Percentiles rank a stretch among this genome's conserved stretches.
phyloP scores from a whole-genome alignment of 495 filamentous ascomycete genomes.

The Chaetomium cochliodes region DNA sequence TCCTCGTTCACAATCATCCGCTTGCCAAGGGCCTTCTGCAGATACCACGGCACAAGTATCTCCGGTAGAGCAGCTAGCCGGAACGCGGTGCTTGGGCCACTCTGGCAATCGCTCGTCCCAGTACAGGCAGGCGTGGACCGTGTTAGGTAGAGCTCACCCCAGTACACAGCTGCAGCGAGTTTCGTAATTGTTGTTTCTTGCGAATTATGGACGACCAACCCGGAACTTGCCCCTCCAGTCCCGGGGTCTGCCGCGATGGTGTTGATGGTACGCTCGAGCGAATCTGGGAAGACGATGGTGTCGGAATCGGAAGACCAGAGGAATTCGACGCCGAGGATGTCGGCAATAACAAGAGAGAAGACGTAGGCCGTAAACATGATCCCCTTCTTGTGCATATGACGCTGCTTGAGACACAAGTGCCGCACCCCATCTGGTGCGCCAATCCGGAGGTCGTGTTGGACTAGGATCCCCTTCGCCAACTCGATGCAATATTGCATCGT shows the following conservation, averaged over 20 bases:
- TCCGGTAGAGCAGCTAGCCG: conserved; percentile 14
- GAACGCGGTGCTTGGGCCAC: conserved; percentile 19
- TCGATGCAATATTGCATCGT: conserved; percentile 19
- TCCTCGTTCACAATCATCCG: conserved; percentile 25
- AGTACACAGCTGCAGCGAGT: conserved; percentile 17
- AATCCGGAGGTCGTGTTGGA: conserved; percentile 13
- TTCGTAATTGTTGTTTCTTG: conserved; percentile 13
- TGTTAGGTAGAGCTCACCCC: conserved; percentile 23
- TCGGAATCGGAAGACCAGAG: conserved; percentile 22
- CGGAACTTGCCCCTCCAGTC: conserved; percentile 17
- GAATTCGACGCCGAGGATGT: conserved; percentile 21
- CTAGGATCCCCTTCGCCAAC: conserved; percentile 12
- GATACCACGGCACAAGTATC: conserved; percentile 20
- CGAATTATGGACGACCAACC: conserved; percentile 16
- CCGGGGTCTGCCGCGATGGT: conserved; percentile 17
- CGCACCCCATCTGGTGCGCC: conserved; percentile 4
- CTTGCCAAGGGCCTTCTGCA: conserved; percentile 17
- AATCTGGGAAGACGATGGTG: conserved; percentile 22
- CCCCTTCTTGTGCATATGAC: conserved; percentile 24
- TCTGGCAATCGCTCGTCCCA: conserved; percentile 20
- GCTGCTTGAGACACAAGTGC: conserved; percentile 19
- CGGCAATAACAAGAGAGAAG: conserved; percentile 19
- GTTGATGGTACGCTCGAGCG: conserved; percentile 21
- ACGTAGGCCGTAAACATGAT: conserved; percentile 24
- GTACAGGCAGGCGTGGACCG: conserved; percentile 19